These are phyloP conservation scores for Erodium texanum DNA, from an alignment of 441 rosid species.

Conservation along the genomic window DNA sequence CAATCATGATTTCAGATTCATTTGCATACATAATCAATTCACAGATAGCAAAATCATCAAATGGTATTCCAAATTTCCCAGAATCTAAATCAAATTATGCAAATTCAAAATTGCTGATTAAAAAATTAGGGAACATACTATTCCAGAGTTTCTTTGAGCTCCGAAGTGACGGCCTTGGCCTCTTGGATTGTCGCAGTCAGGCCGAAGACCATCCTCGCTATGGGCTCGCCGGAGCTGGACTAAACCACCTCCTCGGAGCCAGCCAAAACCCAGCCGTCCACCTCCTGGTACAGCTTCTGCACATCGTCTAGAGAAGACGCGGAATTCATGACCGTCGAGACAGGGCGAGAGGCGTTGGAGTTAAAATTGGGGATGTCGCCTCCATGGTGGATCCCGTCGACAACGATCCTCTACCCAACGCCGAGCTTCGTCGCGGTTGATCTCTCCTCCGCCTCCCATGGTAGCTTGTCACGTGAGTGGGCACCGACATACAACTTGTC, in stretches of 20 bases:
- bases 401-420: neutral
- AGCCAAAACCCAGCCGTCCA: too few relatives aligned
- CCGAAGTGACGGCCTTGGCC: conserved; percentile 18
- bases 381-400: neutral
- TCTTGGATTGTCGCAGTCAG: conserved; percentile 15
- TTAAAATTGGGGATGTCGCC: neutral
- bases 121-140: neutral
- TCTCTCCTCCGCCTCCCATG: conserved; percentile 3
- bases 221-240: conserved; percentile 14
- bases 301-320: conserved; percentile 25
- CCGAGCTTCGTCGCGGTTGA: neutral
- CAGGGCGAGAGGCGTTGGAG: conserved; percentile 16
- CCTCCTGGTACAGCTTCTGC: conserved; percentile 34
- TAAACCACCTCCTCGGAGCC: conserved; percentile 5
- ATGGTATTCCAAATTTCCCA: too few relatives aligned
- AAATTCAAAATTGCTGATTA: neutral
- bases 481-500: too few relatives aligned
- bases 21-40: neutral
- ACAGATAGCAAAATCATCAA: neutral
- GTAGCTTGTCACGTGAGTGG: neutral
- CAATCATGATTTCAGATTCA: neutral
- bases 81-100: too few relatives aligned
- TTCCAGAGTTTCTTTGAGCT: conserved; percentile 21
- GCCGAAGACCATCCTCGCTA: conserved; percentile 22
- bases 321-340: conserved; percentile 19